phyloP scores from a whole-genome alignment of 768 basidiomycete genomes.

The Clathrus columnatus region DNA sequence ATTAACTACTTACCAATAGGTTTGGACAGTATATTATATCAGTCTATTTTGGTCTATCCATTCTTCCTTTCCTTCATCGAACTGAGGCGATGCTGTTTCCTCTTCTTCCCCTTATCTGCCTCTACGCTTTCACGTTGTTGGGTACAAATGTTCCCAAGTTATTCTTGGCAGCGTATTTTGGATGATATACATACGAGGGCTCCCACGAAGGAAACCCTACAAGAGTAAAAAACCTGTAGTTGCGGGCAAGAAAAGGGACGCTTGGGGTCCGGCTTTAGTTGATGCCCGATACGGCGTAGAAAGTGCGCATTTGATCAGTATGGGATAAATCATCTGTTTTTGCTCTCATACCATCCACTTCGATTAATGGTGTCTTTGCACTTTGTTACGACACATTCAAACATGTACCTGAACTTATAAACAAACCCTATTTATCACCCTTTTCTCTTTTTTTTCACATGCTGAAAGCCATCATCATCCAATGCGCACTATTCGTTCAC shows the following conservation, averaged over 20 bases:
- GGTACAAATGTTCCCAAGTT: conserved; percentile 87
- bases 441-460: neutral
- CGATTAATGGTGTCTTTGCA: no score
- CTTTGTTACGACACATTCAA: no score
- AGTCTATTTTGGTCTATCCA: conserved; percentile 76
- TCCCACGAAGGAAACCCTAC: no score
- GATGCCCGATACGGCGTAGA: no score
- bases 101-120: conserved; percentile 74
- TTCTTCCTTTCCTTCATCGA: conserved; percentile 89
- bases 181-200: no score
- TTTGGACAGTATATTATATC: conserved; percentile 90
- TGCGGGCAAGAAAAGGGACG: neutral
- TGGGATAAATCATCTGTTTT: neutral
- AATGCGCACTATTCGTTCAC: no score
- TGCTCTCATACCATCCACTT: no score
- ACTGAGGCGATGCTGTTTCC: conserved; percentile 88
- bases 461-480: no score
- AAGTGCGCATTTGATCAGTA: no score
- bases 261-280: no score
- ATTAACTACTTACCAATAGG: conserved; percentile 27
- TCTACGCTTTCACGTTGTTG: conserved; percentile 77
- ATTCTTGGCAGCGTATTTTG: conserved; percentile 77
- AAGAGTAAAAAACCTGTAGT: no score
- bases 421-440: neutral
- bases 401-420: no score